Conservation (phyloP, 1,139 yeast species). For the Candida sp. region DNA sequence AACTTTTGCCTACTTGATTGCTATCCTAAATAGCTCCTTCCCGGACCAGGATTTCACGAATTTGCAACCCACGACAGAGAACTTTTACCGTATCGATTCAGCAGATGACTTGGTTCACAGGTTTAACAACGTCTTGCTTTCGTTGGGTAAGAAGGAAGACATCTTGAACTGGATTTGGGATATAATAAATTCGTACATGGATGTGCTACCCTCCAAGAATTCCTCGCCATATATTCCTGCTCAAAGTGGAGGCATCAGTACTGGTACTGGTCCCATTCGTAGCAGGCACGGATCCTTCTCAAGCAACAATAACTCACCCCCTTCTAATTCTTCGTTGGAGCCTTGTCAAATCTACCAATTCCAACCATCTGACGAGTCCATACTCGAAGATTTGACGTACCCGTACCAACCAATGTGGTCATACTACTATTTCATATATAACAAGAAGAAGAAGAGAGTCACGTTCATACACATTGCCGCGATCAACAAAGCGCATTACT, state of each 20-base stretch:
- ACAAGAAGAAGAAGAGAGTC: conserved; percentile 89
- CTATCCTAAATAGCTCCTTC: conserved; percentile 88
- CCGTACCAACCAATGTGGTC: conserved; percentile 89
- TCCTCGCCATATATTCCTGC: conserved; percentile 22
- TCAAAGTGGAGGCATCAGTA: conserved; percentile 11
- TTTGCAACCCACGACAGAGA: conserved; percentile 86
- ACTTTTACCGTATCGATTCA: conserved; percentile 44
- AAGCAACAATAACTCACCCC: conserved; percentile 18
- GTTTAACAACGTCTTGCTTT: conserved; percentile 79
- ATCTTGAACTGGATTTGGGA: conserved; percentile 82
- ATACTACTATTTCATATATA: conserved; percentile 90
- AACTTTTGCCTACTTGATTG: conserved; percentile 89
- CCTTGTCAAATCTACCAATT: conserved; percentile 81
- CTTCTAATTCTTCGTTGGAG: conserved; percentile 24
- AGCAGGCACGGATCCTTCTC: conserved; percentile 14
- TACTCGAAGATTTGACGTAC: conserved; percentile 66
- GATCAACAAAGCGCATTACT: conserved; percentile 45
- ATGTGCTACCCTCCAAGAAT: conserved; percentile 48
- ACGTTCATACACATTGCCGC: conserved; percentile 72
- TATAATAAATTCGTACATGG: conserved; percentile 82
- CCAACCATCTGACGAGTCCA: conserved; percentile 78
- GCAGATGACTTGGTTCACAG: conserved; percentile 67
- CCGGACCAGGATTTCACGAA: conserved; percentile 96
- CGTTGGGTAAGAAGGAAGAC: conserved; percentile 69
- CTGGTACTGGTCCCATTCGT: conserved; percentile 18